phyloP scores from a whole-genome alignment of 2,329 filamentous ascomycete genomes.

The Fusarium dimerum region DNA sequence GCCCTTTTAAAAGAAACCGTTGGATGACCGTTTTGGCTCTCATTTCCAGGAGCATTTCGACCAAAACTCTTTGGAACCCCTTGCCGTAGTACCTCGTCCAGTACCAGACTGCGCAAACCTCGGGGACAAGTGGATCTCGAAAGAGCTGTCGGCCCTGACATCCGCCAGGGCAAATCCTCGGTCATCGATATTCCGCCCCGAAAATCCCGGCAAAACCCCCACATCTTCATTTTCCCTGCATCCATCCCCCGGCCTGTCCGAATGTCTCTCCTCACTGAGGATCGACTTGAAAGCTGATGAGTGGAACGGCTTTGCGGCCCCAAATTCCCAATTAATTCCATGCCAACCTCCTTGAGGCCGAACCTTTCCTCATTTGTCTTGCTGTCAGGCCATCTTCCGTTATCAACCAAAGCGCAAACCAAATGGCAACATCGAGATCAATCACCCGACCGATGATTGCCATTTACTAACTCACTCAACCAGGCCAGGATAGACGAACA shows the following conservation, averaged over 20 bases:
- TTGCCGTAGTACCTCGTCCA: slow-evolving; percentile 5
- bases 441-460: no score
- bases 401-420: no score
- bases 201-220: slow-evolving; percentile 28
- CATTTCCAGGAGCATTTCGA: slow-evolving; percentile 7
- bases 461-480: no score
- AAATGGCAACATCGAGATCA: no score
- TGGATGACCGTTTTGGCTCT: slow-evolving; percentile 5
- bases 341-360: neutral
- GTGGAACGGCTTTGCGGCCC: slow-evolving; percentile 25
- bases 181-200: slow-evolving; percentile 25
- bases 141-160: slow-evolving; percentile 29
- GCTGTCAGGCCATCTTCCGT: no score
- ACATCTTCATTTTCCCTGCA: slow-evolving; percentile 22
- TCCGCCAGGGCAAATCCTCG: slow-evolving; percentile 24
- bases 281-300: slow-evolving; percentile 19
- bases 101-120: slow-evolving; percentile 10
- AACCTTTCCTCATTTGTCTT: no score
- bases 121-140: slow-evolving; percentile 23
- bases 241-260: no score
- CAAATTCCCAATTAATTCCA: slow-evolving; percentile 10
- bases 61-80: slow-evolving; percentile 4
- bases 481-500: no score
- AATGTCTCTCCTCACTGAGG: no score
- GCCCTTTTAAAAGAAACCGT: no score